Percentiles rank a stretch among this genome's conserved stretches.
Conservation (phyloP, 495 filamentous ascomycete species). For the Xanthoparmelia taractica region DNA sequence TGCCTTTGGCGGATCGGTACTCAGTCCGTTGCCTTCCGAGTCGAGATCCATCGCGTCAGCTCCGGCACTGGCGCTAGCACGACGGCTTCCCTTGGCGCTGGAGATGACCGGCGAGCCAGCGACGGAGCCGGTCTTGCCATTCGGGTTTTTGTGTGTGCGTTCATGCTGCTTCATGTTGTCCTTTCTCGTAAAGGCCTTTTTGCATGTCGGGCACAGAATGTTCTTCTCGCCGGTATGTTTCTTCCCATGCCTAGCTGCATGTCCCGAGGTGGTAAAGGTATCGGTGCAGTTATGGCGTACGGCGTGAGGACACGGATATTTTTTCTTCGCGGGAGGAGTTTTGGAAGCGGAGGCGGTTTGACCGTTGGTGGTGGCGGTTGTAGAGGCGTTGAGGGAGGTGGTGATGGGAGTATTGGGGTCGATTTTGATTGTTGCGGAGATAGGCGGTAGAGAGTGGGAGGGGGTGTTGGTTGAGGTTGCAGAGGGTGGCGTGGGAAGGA, state of each 20-base stretch:
- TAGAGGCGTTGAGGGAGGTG: conserved; percentile 26
- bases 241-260: conserved; percentile 92
- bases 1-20: background rate
- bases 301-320: conserved; percentile 51
- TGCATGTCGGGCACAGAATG: conserved; percentile 79
- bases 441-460: conserved; percentile 11
- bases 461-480: conserved; percentile 25
- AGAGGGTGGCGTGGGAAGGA: conserved; percentile 24
- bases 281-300: conserved; percentile 63
- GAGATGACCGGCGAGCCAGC: conserved; percentile 12
- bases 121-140: background rate
- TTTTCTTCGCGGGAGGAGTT: conserved; percentile 37
- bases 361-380: conserved; percentile 18
- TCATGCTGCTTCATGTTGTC: conserved; percentile 99
- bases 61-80: background rate
- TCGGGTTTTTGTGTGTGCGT: conserved; percentile 60
- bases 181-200: conserved; percentile 89
- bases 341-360: conserved; percentile 15
- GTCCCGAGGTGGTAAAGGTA: conserved; percentile 91
- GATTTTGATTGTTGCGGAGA: conserved; percentile 9
- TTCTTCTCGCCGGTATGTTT: conserved; percentile 96
- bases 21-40: background rate
- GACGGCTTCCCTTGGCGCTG: conserved; percentile 2
- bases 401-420: conserved; percentile 25
- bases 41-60: conserved; percentile 19